phyloP scores from a whole-genome alignment of 441 rosid species.

The Aleurites moluccanus region DNA sequence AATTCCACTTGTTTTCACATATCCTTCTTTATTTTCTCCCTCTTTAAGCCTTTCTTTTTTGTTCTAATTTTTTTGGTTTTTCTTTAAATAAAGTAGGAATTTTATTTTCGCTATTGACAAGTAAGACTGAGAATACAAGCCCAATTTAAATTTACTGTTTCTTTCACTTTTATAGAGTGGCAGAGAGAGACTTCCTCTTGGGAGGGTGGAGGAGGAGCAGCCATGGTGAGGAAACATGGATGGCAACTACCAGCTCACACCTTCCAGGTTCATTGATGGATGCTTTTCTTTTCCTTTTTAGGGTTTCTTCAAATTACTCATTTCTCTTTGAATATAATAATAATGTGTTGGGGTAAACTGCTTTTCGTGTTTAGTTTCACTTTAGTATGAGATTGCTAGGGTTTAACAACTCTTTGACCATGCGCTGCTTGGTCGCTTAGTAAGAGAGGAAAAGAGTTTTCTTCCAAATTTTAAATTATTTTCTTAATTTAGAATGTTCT shows the following conservation, averaged over 20 bases:
- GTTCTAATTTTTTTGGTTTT: background rate
- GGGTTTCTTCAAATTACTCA: background rate
- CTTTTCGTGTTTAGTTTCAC: background rate
- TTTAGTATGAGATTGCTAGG: background rate
- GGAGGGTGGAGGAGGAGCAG: constrained; percentile 30
- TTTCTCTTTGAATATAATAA: too few species aligned
- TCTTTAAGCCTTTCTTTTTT: background rate
- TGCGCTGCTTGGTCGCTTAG: background rate
- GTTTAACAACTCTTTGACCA: background rate
- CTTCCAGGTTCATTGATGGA: constrained; percentile 50
- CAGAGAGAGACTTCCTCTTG: background rate
- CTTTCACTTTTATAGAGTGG: background rate
- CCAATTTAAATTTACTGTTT: background rate
- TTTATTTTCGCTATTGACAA: background rate
- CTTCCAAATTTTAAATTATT: background rate
- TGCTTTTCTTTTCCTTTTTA: background rate
- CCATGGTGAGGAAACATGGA: constrained; percentile 91
- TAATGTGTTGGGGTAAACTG: background rate
- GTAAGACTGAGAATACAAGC: background rate
- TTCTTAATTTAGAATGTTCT: background rate
- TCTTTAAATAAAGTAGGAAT: background rate
- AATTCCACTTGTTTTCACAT: background rate
- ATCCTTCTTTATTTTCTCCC: background rate
- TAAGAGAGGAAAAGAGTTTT: background rate
- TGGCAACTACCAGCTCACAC: constrained; percentile 98